phyloP scores from a whole-genome alignment of 139 green algal species.

The Chlamydomonas sp. region DNA sequence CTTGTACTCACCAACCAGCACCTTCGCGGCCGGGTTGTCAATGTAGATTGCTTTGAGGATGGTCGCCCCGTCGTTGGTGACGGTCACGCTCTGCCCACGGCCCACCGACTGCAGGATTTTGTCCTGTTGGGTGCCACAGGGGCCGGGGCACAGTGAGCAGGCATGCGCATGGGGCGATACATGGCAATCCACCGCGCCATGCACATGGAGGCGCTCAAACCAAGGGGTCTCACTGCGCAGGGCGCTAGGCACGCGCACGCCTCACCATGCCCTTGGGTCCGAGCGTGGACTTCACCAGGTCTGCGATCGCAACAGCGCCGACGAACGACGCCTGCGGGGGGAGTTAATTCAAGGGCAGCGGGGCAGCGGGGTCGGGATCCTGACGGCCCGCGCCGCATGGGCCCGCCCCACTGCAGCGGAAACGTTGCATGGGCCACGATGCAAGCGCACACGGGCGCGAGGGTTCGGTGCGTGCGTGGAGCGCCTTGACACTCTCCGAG shows the following conservation, averaged over 20 bases:
- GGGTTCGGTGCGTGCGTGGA: too few species aligned
- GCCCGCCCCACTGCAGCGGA: too few species aligned
- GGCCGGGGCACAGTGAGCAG: too few species aligned
- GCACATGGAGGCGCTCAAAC: background rate
- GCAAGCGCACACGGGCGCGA: too few species aligned
- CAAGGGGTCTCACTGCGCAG: background rate
- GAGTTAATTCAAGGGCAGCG: background rate
- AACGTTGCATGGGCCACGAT: too few species aligned
- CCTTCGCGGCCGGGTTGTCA: conserved; percentile 97
- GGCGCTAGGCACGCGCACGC: background rate
- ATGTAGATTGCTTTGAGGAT: conserved; percentile 96
- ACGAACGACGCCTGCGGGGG: conserved; percentile 81
- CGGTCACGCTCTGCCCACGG: conserved; percentile 73
- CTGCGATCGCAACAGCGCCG: conserved; percentile 93
- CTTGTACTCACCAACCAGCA: conserved; percentile 67
- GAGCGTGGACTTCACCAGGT: conserved; percentile 96
- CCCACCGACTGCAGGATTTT: conserved; percentile 97
- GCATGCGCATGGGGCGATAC: too few species aligned
- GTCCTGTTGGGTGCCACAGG: conserved; percentile 67
- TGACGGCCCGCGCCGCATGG: background rate
- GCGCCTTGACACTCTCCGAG: too few species aligned
- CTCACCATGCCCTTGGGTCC: conserved; percentile 95
- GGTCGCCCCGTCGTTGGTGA: conserved; percentile 98
- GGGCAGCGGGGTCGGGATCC: background rate
- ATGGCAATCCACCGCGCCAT: background rate